A percentile compares a stretch with the other conserved stretches of the same genome.
Conservation (phyloP, 31 red algal genomes). For the Odonthalia washingtoniensis region DNA sequence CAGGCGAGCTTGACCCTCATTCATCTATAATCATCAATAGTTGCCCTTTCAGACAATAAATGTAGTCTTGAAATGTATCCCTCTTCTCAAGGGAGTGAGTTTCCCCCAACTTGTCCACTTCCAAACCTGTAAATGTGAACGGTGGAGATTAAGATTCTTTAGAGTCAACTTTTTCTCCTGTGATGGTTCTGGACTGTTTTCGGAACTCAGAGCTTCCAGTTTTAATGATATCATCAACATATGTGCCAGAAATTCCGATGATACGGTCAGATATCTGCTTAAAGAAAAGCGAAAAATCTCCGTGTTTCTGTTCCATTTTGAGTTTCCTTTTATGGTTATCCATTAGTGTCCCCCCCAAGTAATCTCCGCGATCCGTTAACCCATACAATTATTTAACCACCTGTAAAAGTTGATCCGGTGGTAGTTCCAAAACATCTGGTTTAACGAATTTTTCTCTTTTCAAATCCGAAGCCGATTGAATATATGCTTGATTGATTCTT, state of each 20-base stretch:
- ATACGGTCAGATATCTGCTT: neutral
- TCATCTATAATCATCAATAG: neutral
- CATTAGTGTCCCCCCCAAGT: slow-evolving; percentile 39
- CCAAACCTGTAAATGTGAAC: too few species aligned
- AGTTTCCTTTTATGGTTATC: slow-evolving; percentile 30
- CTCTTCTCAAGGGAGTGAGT: neutral
- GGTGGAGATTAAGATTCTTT: too few species aligned
- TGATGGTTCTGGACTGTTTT: neutral
- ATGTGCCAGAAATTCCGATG: slow-evolving; percentile 15
- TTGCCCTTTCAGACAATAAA: neutral
- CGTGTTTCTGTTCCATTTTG: slow-evolving; percentile 26
- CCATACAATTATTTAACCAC: slow-evolving; percentile 41
- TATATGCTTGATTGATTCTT: slow-evolving; percentile 56
- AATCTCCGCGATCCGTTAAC: slow-evolving; percentile 50
- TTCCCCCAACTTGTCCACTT: too few species aligned
- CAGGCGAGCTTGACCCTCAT: slow-evolving; percentile 23
- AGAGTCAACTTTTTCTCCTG: too few species aligned
- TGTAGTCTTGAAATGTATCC: neutral
- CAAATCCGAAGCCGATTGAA: slow-evolving; percentile 28
- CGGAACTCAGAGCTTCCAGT: slow-evolving; percentile 19
- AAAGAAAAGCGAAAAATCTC: slow-evolving; percentile 47
- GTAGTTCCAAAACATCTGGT: slow-evolving; percentile 23
- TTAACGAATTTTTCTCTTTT: slow-evolving; percentile 32
- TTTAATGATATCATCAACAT: slow-evolving; percentile 41
- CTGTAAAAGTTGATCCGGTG: slow-evolving; percentile 26